Evolutionary conservation across 495 filamentous ascomycete genomes (phyloP).

Genomic region (Xylaria grammica): DNA sequence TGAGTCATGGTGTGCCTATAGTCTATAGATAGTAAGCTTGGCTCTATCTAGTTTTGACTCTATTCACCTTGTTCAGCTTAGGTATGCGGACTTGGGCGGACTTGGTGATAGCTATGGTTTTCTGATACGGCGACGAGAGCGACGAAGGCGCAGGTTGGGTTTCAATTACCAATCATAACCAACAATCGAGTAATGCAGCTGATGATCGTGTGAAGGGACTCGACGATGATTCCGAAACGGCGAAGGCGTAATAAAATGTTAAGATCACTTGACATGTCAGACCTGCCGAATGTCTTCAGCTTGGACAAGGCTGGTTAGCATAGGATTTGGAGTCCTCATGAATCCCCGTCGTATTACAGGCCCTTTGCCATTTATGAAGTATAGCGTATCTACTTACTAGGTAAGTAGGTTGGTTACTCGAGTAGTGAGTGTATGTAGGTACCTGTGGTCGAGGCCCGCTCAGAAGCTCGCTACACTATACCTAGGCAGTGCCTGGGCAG

Average conservation of each 20-base stretch:
- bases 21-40: constrained; percentile 10
- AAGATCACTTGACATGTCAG: not conserved
- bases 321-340: not conserved
- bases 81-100: not conserved
- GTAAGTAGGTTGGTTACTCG: too few species aligned
- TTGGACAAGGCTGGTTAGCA: not conserved
- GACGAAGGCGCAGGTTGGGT: too few species aligned
- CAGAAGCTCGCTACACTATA: too few species aligned
- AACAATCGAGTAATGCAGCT: not conserved
- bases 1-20: constrained; percentile 8
- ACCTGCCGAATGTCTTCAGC: not conserved
- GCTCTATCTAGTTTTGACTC: not conserved
- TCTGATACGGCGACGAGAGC: too few species aligned
- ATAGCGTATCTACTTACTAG: too few species aligned
- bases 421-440: too few species aligned
- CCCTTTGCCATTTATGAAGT: too few species aligned
- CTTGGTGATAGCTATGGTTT: too few species aligned
- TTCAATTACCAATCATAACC: not conserved
- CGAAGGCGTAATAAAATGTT: not conserved
- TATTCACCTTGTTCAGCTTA: too few species aligned
- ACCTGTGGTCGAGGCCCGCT: too few species aligned
- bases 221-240: not conserved
- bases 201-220: not conserved
- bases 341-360: too few species aligned
- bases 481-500: too few species aligned